phyloP scores from a whole-genome alignment of 768 basidiomycete genomes.

The Leucogyrophana mollusca region DNA sequence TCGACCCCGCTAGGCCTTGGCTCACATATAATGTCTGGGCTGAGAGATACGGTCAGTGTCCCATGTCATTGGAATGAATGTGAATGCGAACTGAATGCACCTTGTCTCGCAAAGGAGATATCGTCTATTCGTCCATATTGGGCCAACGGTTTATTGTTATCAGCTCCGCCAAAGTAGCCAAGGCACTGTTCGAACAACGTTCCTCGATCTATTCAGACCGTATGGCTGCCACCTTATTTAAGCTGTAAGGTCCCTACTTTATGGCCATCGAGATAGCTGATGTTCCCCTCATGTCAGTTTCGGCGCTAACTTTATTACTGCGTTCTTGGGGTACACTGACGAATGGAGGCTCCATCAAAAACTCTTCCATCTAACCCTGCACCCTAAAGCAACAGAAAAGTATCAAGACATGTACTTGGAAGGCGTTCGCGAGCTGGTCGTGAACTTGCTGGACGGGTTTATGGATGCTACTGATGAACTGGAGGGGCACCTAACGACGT shows the following conservation, averaged over 20 bases:
- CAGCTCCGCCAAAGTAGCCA: constrained; percentile 11
- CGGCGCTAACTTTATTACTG: constrained; percentile 11
- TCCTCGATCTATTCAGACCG: too few species aligned
- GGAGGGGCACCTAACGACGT: constrained; percentile 1
- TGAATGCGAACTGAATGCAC: too few species aligned
- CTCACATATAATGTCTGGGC: too few species aligned
- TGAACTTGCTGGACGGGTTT: too few species aligned
- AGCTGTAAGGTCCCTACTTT: constrained; percentile 2
- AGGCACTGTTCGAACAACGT: too few species aligned
- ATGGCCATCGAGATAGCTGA: background rate
- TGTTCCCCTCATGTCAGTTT: constrained; percentile 1
- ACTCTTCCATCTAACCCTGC: constrained; percentile 10
- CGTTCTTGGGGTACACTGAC: too few species aligned
- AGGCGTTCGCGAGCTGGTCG: constrained; percentile 1
- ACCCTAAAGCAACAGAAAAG: background rate
- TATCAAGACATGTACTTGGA: constrained; percentile 1
- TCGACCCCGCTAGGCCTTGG: too few species aligned
- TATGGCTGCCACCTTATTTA: constrained; percentile 4
- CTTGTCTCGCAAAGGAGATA: too few species aligned
- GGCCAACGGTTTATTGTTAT: constrained; percentile 8
- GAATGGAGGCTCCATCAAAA: constrained; percentile 15
- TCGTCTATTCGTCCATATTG: constrained; percentile 8
- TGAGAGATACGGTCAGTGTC: too few species aligned
- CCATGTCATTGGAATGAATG: too few species aligned
- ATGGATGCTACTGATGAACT: background rate